phyloP scores from a whole-genome alignment of 495 filamentous ascomycete genomes.

The Xylaria acuta region DNA sequence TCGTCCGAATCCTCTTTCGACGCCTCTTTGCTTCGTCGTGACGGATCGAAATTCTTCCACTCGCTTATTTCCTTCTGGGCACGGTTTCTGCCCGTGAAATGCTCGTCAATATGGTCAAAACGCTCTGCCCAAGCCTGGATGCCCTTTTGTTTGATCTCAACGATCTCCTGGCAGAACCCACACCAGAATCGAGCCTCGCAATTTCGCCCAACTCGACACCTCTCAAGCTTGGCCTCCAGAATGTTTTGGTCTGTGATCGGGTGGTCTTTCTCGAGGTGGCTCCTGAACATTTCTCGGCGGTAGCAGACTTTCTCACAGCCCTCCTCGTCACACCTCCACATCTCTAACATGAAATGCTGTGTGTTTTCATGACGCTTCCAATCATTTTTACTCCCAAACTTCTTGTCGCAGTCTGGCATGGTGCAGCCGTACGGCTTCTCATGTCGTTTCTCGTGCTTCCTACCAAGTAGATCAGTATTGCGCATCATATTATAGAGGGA shows the following conservation, averaged over 20 bases:
- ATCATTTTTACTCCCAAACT: conserved; percentile 91
- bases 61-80: conserved; percentile 40
- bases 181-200: conserved; percentile 83
- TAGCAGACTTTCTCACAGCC: conserved; percentile 67
- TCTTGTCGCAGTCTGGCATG: conserved; percentile 71
- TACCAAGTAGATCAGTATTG: conserved; percentile 37
- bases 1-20: conserved; percentile 27
- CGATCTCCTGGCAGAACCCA: conserved; percentile 74
- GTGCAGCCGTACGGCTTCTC: conserved; percentile 89
- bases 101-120: conserved; percentile 87
- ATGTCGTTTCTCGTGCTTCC: conserved; percentile 90
- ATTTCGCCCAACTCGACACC: conserved; percentile 71
- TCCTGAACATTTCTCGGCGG: conserved; percentile 64
- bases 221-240: conserved; percentile 55
- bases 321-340: conserved; percentile 73
- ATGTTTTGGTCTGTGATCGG: conserved; percentile 46
- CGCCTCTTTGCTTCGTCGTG: background rate
- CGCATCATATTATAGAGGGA: background rate
- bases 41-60: conserved; percentile 45
- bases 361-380: conserved; percentile 96
- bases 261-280: conserved; percentile 65
- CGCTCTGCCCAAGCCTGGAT: conserved; percentile 73
- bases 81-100: conserved; percentile 61
- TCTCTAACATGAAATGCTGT: conserved; percentile 78
- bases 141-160: conserved; percentile 61